These are phyloP conservation scores for Suillus subaureus DNA, from an alignment of 768 basidiomycete genomes.

Conservation along the genomic window DNA sequence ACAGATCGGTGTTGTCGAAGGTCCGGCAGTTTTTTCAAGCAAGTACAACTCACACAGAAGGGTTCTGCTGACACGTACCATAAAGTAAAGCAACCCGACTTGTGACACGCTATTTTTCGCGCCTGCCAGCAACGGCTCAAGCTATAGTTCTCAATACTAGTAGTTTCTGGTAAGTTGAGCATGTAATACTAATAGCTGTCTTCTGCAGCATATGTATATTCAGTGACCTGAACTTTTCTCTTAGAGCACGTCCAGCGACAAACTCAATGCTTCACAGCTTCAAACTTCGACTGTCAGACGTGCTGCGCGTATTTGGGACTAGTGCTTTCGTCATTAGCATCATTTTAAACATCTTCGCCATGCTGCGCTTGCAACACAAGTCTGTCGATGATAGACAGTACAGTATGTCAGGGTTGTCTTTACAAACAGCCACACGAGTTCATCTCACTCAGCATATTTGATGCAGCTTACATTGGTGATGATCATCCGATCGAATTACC, in stretches of 20 bases:
- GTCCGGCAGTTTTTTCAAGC: not conserved
- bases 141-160: not conserved
- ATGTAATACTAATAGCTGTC: not conserved
- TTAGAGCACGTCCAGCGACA: not conserved
- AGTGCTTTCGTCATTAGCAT: constrained; percentile 1
- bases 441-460: not conserved
- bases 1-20: not conserved
- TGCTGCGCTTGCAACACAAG: not conserved
- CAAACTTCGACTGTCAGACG: too few relatives aligned
- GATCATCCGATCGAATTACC: constrained; percentile 30
- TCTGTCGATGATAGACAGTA: constrained; percentile 8
- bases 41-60: not conserved
- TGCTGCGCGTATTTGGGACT: not conserved
- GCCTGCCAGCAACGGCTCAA: not conserved
- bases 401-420: not conserved
- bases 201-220: not conserved
- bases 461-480: constrained; percentile 28
- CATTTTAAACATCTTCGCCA: not conserved
- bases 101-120: not conserved
- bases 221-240: not conserved
- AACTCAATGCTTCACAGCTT: not conserved
- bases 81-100: not conserved
- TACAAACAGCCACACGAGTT: not conserved
- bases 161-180: not conserved
- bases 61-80: not conserved